These are phyloP conservation scores for Euphorbia tirucalli DNA, from an alignment of 345 rosid species.

Conservation along the genomic window DNA sequence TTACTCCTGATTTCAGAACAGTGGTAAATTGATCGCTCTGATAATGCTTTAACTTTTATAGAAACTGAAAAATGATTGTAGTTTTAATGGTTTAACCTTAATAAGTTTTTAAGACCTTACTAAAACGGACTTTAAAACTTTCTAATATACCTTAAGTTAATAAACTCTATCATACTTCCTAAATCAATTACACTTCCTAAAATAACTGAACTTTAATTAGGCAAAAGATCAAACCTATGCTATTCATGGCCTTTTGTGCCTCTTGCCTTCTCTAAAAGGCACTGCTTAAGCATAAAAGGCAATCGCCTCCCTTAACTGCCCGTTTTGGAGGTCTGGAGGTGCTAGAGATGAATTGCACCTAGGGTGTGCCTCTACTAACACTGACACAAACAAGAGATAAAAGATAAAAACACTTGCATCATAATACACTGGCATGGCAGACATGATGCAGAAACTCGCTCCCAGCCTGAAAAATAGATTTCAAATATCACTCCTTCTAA, in stretches of 20 bases:
- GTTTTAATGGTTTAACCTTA: background rate
- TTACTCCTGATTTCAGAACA: background rate
- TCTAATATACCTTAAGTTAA: background rate
- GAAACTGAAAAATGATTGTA: background rate
- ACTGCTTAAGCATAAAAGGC: background rate
- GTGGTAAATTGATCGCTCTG: background rate
- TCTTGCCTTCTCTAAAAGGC: too few relatives aligned
- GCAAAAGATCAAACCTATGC: background rate
- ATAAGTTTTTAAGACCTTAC: background rate
- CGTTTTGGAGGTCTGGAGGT: background rate
- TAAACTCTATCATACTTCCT: too few relatives aligned
- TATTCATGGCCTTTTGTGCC: background rate
- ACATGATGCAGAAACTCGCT: background rate
- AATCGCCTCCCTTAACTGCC: background rate
- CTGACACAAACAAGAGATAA: background rate
- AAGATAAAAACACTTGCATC: background rate
- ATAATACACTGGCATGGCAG: conserved; percentile 1
- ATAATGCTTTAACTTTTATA: background rate
- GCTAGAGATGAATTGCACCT: background rate
- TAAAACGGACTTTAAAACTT: background rate
- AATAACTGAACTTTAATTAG: background rate
- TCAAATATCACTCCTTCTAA: background rate
- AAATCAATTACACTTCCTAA: background rate
- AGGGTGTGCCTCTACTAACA: background rate
- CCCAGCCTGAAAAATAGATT: conserved; percentile 11